Evolutionary conservation across 805 yeast genomes (phyloP), one percentile per base, ranked within the genome.

Genomic region (Yueomyces sp.): DNA sequence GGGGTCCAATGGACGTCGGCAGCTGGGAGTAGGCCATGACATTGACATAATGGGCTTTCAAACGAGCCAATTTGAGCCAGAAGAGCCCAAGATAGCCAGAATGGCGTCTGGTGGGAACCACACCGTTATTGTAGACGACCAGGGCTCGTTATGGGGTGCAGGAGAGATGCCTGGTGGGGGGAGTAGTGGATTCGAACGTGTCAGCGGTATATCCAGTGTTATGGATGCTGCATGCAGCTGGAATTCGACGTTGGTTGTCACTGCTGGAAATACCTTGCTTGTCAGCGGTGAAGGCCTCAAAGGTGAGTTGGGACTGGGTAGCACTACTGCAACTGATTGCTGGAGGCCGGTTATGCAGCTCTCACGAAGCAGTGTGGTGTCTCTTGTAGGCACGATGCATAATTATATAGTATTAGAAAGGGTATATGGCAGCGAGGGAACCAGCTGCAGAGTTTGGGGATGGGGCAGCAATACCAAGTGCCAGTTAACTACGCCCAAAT

Each of bases 21-120:
- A 88, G 56, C 69, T 44, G 94, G 96, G 37, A 57, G 69, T 36
- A 70, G 68, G 4, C 62, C 77, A 48, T 44, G 60, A 63, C 34
- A 71, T 70, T 1, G 96, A 81, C 57, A 45, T 63, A 6, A 51
- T 58, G 27, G 48, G 26, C 5, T 42, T 8, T 60, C 71, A 19
- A 54, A 53, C 38, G 40, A 48, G 26, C 52, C 57, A 32, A 48
- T 55, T n/a, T 19, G 34, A 11, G 27, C 45, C 9, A 30, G 33
- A 30, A 30, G 33, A 30, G 33, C 33, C 33, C 6, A 6, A 42
- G n/a, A 71, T 79, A 0, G 43, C 54, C 41, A 65, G 67, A 49
- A 66, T 87, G 9, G 72, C 69, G 0, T 77, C 87, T 52, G 96
- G 96, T 3, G 96, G 97, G 0, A 88, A 88, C 52, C 96, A 90